These are phyloP conservation scores for Leccinum arenicola DNA, from an alignment of 768 basidiomycete genomes.

Conservation along the genomic window DNA sequence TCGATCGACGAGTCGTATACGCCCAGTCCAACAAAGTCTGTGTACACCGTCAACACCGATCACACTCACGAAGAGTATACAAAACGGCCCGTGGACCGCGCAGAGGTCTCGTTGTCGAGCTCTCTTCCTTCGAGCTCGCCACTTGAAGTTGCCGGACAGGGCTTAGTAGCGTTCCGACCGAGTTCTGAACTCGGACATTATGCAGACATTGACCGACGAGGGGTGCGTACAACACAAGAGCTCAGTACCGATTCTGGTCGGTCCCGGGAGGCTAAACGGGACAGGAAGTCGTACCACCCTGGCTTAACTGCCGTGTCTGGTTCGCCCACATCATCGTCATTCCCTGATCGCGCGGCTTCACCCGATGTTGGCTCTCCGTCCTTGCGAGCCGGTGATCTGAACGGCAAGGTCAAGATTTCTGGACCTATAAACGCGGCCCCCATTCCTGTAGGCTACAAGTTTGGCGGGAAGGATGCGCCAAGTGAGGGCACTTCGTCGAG, in stretches of 20 bases:
- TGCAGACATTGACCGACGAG: constrained; percentile 52
- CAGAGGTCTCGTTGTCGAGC: constrained; percentile 61
- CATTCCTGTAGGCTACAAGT: constrained; percentile 88
- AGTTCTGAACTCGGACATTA: constrained; percentile 86
- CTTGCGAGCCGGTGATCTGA: constrained; percentile 48
- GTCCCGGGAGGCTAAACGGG: constrained; percentile 45
- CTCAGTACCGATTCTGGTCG: constrained; percentile 56
- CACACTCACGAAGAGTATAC: constrained; percentile 28
- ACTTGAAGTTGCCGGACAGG: constrained; percentile 33
- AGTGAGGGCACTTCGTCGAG: constrained; percentile 40
- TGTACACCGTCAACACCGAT: constrained; percentile 42
- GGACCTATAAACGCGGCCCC: constrained; percentile 82
- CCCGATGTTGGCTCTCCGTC: constrained; percentile 53
- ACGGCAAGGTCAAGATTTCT: constrained; percentile 81
- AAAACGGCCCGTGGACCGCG: constrained; percentile 44
- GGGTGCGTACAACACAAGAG: constrained; percentile 32
- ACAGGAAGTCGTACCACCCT: constrained; percentile 67
- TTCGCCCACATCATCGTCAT: constrained; percentile 40
- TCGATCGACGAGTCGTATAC: constrained; percentile 33
- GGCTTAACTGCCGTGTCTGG: constrained; percentile 47
- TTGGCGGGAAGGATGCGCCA: constrained; percentile 70
- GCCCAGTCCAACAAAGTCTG: constrained; percentile 55
- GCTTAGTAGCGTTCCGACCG: constrained; percentile 45
- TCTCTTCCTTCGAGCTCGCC: constrained; percentile 53
- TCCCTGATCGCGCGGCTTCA: constrained; percentile 37